A percentile compares a stretch with the other conserved stretches of the same genome.
These are phyloP conservation scores for Aspergillus spinulosporus DNA, from an alignment of 2,329 filamentous ascomycete species.

Conservation along the genomic window DNA sequence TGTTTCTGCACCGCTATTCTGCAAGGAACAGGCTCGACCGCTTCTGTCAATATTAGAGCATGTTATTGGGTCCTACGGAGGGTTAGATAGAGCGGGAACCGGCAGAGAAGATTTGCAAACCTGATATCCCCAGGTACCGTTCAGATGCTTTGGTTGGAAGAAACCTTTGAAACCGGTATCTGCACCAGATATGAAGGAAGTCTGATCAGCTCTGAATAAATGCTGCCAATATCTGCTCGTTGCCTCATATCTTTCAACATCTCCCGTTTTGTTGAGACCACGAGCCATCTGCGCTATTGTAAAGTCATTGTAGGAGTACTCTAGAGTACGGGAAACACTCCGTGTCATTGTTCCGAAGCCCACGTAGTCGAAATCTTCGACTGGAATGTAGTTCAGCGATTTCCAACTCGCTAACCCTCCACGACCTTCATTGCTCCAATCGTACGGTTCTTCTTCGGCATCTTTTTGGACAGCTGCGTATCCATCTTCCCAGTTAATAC, in stretches of 20 bases:
- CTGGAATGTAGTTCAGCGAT: conserved; percentile 66
- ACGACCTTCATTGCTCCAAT: conserved; percentile 69
- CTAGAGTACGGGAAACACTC: conserved; percentile 69
- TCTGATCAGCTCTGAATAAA: conserved; percentile 63
- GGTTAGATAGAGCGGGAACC: background rate
- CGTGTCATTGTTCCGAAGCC: conserved; percentile 70
- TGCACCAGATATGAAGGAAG: conserved; percentile 55
- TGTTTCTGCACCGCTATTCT: conserved; percentile 35
- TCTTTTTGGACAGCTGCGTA: conserved; percentile 70
- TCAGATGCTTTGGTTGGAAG: conserved; percentile 68
- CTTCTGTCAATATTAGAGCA: conserved; percentile 58
- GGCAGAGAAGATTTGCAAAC: conserved; percentile 22
- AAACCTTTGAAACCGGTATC: conserved; percentile 70
- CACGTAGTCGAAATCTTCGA: conserved; percentile 65
- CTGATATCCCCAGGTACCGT: conserved; percentile 69
- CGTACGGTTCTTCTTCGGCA: conserved; percentile 66
- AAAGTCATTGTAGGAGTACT: conserved; percentile 76
- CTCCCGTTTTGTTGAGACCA: conserved; percentile 55
- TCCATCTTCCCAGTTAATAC: conserved; percentile 66
- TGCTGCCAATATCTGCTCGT: conserved; percentile 68
- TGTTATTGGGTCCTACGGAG: conserved; percentile 54
- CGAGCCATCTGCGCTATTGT: conserved; percentile 63
- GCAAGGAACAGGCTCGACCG: conserved; percentile 34
- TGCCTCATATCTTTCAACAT: conserved; percentile 59
- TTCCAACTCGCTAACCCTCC: conserved; percentile 74